Conservation (phyloP, 2,329 filamentous ascomycete species). For the Podosphaera leucotricha region DNA sequence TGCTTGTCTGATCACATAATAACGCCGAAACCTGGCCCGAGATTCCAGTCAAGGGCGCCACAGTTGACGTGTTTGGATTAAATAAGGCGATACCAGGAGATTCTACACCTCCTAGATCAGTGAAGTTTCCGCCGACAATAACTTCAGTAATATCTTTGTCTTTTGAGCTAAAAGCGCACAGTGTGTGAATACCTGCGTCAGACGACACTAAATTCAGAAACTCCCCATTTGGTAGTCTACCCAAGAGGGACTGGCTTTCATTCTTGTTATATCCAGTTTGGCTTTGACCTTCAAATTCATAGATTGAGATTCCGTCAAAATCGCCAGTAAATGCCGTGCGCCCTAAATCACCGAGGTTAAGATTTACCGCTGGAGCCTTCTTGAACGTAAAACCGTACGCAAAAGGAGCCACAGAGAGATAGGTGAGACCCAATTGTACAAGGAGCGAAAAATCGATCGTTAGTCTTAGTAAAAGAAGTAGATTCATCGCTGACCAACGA, state of each 20-base stretch:
- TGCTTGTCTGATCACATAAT: conserved; percentile 53
- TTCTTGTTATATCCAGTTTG: conserved; percentile 44
- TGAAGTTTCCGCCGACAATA: conserved; percentile 86
- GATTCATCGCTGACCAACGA: conserved; percentile 12
- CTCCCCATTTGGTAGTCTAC: conserved; percentile 63
- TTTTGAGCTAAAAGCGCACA: conserved; percentile 54
- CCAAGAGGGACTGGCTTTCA: conserved; percentile 60
- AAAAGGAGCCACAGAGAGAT: conserved; percentile 17
- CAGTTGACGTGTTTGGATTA: conserved; percentile 43
- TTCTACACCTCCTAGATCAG: conserved; percentile 54
- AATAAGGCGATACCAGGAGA: conserved; percentile 64
- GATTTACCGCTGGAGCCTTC: conserved; percentile 39
- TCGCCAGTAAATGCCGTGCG: conserved; percentile 69
- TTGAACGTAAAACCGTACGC: conserved; percentile 33
- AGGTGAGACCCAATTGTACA: conserved; percentile 21
- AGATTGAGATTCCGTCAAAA: conserved; percentile 78
- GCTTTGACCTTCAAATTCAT: conserved; percentile 61
- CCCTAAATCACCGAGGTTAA: conserved; percentile 57
- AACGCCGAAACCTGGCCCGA: conserved; percentile 63
- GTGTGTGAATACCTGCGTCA: conserved; percentile 65
- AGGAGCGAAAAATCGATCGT: conserved; percentile 12
- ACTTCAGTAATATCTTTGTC: conserved; percentile 49
- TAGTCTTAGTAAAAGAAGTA: conserved; percentile 14
- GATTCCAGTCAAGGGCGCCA: conserved; percentile 59
- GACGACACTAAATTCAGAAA: conserved; percentile 52